Base-by-base conservation (phyloP, 345 rosid genomes). In the Rubroshorea leprosula region DNA sequence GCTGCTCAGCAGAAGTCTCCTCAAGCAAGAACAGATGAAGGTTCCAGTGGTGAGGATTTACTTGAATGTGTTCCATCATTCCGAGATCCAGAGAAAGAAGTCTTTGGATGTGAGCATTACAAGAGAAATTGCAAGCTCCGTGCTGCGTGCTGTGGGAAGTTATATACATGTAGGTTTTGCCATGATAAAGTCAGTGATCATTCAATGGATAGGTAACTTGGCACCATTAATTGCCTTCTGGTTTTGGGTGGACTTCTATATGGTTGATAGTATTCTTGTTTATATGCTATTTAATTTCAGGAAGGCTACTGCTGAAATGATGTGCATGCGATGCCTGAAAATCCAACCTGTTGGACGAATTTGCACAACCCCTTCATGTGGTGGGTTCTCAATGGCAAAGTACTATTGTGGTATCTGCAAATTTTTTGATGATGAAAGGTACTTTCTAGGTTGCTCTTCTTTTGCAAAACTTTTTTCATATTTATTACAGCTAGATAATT, bases 111-210 rank as follows among this genome's bases (percentile, higher is more conserved):
- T 64, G 87, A 81, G 45, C 96, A 87, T 64, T 87, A 87, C 75
- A 87, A 77, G 64, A 78, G 96, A 71, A 87, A 79, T 64, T 85
- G 96, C 68, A 87, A 84, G 69, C 79, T 84, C 31, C 85, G 81
- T 39, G 87, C 92, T 49, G 78, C 81, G 63, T 87, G 96, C 62
- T 87, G 96, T 31, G 76, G 83, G 49, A 76, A 84, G 72, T 76
- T 87, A 61, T 85, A 66, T 66, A 64, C 92, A 3, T 84, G 96
- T 75, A 79, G 87, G 57, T 76, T 82, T 65, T 84, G 96, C 68
- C 96, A 87, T 62, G 96, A 87, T 65, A 79, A 84, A 77, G 92
- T 82, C 65, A 75, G 84, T 23, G 96, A 85, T 62, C 96, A 87
- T 66, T 74, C 92, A 1, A 79, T 85, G 83, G 92, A 87, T 50